Conservation (phyloP, 2,329 filamentous ascomycete genomes). For the Ophiosphaerella korrae region DNA sequence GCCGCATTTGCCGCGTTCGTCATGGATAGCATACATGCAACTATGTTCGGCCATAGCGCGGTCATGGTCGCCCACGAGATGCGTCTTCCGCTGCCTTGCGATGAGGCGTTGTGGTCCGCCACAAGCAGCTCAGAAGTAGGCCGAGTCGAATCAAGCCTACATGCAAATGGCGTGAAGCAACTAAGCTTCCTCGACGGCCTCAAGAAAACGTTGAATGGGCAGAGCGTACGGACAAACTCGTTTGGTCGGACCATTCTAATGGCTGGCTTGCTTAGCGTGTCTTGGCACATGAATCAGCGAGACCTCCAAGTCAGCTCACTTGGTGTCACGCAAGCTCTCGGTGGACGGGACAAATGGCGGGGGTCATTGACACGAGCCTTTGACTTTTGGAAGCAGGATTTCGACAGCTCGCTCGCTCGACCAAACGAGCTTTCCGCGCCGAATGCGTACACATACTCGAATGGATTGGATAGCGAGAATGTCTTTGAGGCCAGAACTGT, state of each 20-base stretch:
- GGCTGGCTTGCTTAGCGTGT: slow-evolving; percentile 90
- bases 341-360: slow-evolving; percentile 90
- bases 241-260: slow-evolving; percentile 94
- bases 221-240: slow-evolving; percentile 85
- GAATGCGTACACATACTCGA: slow-evolving; percentile 38
- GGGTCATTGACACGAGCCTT: slow-evolving; percentile 84
- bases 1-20: slow-evolving; percentile 94
- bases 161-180: slow-evolving; percentile 80
- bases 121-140: slow-evolving; percentile 86
- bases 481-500: slow-evolving; percentile 89
- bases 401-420: slow-evolving; percentile 78
- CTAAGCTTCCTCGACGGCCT: slow-evolving; percentile 89
- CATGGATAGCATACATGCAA: slow-evolving; percentile 93
- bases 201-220: slow-evolving; percentile 84
- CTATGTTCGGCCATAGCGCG: slow-evolving; percentile 96
- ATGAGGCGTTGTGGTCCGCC: slow-evolving; percentile 91
- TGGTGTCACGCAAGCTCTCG: slow-evolving; percentile 77
- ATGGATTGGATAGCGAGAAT: slow-evolving; percentile 62
- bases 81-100: slow-evolving; percentile 86
- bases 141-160: slow-evolving; percentile 78
- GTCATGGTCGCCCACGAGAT: slow-evolving; percentile 98
- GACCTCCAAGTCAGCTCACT: slow-evolving; percentile 91
- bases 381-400: slow-evolving; percentile 91
- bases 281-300: slow-evolving; percentile 96
- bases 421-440: slow-evolving; percentile 45